phyloP scores from a whole-genome alignment of 352 stramenopile genomes.

The Phytophthora sp. region DNA sequence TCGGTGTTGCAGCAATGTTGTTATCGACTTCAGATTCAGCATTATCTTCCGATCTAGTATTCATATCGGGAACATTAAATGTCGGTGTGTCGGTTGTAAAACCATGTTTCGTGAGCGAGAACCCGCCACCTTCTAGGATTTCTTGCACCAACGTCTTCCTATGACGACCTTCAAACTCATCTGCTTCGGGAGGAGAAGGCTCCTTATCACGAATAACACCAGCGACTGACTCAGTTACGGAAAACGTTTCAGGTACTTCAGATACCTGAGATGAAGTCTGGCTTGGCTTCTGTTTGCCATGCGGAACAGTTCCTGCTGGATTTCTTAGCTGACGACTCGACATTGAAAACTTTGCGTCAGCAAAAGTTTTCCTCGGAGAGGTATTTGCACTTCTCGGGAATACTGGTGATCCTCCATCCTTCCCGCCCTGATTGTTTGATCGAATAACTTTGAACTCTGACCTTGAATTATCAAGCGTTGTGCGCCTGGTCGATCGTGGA shows the following conservation, averaged over 20 bases:
- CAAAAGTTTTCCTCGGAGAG: conserved; percentile 17
- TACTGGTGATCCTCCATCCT: conserved; percentile 1
- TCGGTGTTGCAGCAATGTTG: too few species aligned
- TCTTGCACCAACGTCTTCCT: conserved; percentile 29
- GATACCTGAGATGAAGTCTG: too few species aligned
- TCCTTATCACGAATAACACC: not conserved
- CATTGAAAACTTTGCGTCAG: not conserved
- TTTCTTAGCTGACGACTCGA: conserved; percentile 20
- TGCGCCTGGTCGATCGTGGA: not conserved
- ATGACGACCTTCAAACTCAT: not conserved
- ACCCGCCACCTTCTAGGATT: conserved; percentile 10
- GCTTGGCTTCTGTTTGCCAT: not conserved
- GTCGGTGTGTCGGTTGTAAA: not conserved
- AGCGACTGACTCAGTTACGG: not conserved
- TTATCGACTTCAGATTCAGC: not conserved
- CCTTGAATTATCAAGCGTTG: not conserved
- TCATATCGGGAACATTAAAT: not conserved
- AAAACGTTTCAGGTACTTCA: too few species aligned
- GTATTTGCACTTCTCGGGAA: not conserved
- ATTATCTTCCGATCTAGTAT: not conserved
- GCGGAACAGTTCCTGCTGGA: not conserved
- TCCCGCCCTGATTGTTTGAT: conserved; percentile 3
- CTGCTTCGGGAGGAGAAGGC: not conserved
- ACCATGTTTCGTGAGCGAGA: conserved; percentile 13
- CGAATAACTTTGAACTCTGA: not conserved